These are phyloP conservation scores for Penicillium freii DNA, from an alignment of 2,329 filamentous ascomycete species.

Conservation along the genomic window DNA sequence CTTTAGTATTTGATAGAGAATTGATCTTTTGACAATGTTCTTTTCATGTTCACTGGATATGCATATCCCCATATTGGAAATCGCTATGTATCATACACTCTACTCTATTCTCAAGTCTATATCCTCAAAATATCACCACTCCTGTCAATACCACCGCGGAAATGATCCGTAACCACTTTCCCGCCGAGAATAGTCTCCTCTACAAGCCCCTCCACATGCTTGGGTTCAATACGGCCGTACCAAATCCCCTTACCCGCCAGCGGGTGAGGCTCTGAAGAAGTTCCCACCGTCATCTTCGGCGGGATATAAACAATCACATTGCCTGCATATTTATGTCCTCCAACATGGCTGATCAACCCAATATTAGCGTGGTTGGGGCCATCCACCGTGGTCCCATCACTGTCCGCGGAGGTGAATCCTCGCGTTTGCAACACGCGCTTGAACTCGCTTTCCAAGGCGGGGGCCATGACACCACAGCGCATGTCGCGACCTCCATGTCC, in stretches of 20 bases:
- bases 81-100: not conserved
- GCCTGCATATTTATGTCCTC: slow-evolving; percentile 91
- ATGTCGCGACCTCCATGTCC: slow-evolving; percentile 79
- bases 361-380: slow-evolving; percentile 38
- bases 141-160: slow-evolving; percentile 82
- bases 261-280: slow-evolving; percentile 27
- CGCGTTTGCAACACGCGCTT: slow-evolving; percentile 40
- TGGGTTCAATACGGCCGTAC: slow-evolving; percentile 77
- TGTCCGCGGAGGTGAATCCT: slow-evolving; percentile 29
- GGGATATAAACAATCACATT: slow-evolving; percentile 83
- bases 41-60: not conserved
- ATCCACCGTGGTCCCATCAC: slow-evolving; percentile 27
- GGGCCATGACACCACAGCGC: slow-evolving; percentile 78
- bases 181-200: slow-evolving; percentile 83
- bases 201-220: slow-evolving; percentile 87
- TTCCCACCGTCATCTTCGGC: slow-evolving; percentile 29
- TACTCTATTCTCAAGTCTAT: slow-evolving; percentile 17
- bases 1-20: not conserved
- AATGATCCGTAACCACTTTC: slow-evolving; percentile 77
- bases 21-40: not conserved
- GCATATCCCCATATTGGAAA: not conserved
- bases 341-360: slow-evolving; percentile 71
- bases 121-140: slow-evolving; percentile 68
- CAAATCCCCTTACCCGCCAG: slow-evolving; percentile 62
- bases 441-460: slow-evolving; percentile 70